Evolutionary conservation across 768 basidiomycete genomes (phyloP), one percentile per base, ranked within the genome.

Genomic region (Collybia sp.): DNA sequence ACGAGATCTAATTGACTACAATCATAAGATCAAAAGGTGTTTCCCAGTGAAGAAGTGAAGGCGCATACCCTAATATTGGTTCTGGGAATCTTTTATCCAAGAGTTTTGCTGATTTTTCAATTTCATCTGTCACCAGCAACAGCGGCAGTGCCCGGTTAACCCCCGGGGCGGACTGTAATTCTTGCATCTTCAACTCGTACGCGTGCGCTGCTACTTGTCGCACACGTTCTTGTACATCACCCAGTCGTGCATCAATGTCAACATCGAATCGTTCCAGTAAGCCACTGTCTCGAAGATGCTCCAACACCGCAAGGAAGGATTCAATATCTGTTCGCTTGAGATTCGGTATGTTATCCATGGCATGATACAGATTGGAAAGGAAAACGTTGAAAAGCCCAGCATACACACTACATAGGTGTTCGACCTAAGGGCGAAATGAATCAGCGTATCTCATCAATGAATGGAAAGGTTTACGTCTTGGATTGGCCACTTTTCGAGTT

Each of bases 31-130:
- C 37, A 46, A 47, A 34, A 13, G 49, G 25, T n/a, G 12, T 25
- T 11, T 19, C 44, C 30, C 18, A 42, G 13, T 40, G 48, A 43
- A 46, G 30, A 40, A 34, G 33, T 36, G 13, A 38, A 36, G 2
- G 20, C 31, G 30, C 80, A 25, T 59, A 93, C 89, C 83, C 86
- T 30, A 93, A 71, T 16, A 97, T 61, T 30, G 90, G 87, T 45
- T 88, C 81, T 0, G 84, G 80, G 66, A 95, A 99, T 47, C 85
- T 80, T 63, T 93, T 92, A 62, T 93, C 88, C 30, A 95, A 72
- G 18, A 75, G 67, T 63, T 94, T 93, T 13, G 88, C 81, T 32
- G 74, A 68, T 62, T 92, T 95, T 72, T 95, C 92, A 2, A 96
- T 67, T 67, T 95, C 94, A 40, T 88, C 85, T 3, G 89, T 90